Evolutionary conservation across 176 grass and related monocot species (phyloP).

Genomic region (Cenchrus fungigraminus): DNA sequence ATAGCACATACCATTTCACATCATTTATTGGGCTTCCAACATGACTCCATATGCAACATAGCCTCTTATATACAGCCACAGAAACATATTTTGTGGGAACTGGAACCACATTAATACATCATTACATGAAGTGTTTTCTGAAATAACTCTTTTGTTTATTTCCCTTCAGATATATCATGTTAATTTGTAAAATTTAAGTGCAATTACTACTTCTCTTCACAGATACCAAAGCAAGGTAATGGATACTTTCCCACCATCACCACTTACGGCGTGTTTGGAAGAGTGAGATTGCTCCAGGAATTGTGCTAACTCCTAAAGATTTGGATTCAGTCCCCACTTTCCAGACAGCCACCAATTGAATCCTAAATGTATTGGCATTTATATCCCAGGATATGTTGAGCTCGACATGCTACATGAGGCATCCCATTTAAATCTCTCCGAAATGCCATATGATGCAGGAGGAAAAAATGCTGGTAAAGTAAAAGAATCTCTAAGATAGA

Average conservation of each 20-base stretch:
- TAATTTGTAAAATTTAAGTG: conserved; percentile 5
- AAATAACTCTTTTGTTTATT: neutral
- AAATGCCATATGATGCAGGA: conserved; percentile 22
- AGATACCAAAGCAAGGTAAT: conserved; percentile 10
- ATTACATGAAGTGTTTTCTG: neutral
- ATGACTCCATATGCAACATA: conserved; percentile 2
- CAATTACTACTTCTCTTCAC: neutral
- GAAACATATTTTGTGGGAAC: neutral
- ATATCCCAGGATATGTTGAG: conserved; percentile 29
- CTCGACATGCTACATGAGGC: neutral
- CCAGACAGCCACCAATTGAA: neutral
- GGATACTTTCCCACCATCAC: conserved; percentile 21
- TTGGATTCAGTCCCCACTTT: neutral
- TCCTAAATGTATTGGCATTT: neutral
- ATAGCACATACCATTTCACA: conserved; percentile 30
- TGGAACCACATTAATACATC: neutral
- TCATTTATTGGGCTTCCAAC: neutral
- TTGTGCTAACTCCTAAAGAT: neutral
- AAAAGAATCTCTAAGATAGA: conserved; percentile 28
- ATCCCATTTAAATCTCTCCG: conserved; percentile 11
- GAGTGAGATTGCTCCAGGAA: neutral
- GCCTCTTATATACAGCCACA: neutral
- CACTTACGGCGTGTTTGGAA: neutral
- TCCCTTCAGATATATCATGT: neutral
- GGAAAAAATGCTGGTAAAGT: conserved; percentile 15